Evolutionary conservation across 148 eudicot genomes (phyloP).

Genomic region (Spergularia marina): DNA sequence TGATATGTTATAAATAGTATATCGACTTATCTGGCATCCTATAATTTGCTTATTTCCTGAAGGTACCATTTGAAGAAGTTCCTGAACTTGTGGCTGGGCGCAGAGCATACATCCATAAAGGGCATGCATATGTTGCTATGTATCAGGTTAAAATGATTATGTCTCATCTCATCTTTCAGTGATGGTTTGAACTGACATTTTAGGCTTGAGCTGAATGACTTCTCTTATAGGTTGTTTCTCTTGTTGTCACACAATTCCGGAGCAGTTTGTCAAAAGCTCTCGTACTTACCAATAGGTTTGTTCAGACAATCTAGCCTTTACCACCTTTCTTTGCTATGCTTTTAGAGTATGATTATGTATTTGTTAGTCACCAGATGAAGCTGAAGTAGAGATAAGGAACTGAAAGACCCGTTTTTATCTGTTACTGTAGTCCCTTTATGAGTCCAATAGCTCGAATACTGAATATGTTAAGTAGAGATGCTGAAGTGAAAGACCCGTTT

Average conservation of each 20-base stretch:
- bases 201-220: constrained; percentile 16
- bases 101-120: constrained; percentile 68
- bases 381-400: no score
- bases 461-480: no score
- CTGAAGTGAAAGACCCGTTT: no score
- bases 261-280: constrained; percentile 86
- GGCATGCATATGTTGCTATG: constrained; percentile 87
- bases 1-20: background rate
- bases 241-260: constrained; percentile 74
- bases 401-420: no score
- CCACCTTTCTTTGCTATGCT: background rate
- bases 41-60: constrained; percentile 24
- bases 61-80: constrained; percentile 97
- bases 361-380: no score
- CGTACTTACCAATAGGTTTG: constrained; percentile 80
- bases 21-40: background rate
- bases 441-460: no score
- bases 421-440: no score
- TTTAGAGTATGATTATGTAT: background rate
- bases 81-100: constrained; percentile 88
- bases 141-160: constrained; percentile 58
- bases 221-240: constrained; percentile 60
- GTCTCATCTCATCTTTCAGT: background rate
- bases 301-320: background rate
- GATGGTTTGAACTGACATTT: constrained; percentile 12